phyloP scores from a whole-genome alignment of 768 basidiomycete genomes.

The Amanita rimosa region DNA sequence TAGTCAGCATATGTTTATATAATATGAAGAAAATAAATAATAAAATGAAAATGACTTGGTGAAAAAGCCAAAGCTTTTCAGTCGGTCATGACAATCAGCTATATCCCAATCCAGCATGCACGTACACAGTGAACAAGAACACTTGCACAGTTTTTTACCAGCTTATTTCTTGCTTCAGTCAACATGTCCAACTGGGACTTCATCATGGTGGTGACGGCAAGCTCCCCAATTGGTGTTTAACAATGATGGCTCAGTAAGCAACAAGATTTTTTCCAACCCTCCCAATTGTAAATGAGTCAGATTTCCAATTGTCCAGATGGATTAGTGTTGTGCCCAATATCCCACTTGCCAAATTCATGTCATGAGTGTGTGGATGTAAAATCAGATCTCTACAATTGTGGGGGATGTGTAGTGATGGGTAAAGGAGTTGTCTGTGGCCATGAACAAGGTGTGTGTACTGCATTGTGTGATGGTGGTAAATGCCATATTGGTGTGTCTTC shows the following conservation, averaged over 20 bases:
- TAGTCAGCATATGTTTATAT: too few relatives aligned
- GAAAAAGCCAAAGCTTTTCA: too few relatives aligned
- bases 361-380: conserved; percentile 11
- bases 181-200: not conserved
- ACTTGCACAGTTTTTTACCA: too few relatives aligned
- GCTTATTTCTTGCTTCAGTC: too few relatives aligned
- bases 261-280: not conserved
- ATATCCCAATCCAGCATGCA: not conserved
- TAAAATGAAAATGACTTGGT: too few relatives aligned
- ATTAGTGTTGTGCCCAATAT: conserved; percentile 9
- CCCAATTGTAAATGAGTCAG: not conserved
- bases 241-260: not conserved
- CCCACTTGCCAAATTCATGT: not conserved
- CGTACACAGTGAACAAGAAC: not conserved
- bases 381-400: conserved; percentile 12
- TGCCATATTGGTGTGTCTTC: conserved; percentile 12
- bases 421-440: conserved; percentile 10
- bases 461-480: conserved; percentile 9
- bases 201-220: not conserved
- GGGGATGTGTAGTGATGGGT: conserved; percentile 11
- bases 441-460: conserved; percentile 9
- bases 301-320: conserved; percentile 3
- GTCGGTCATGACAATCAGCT: too few relatives aligned
- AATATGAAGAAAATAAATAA: too few relatives aligned
- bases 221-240: not conserved